Conservation (phyloP, 2,329 filamentous ascomycete genomes). For the Aureobasidium namibiae region DNA sequence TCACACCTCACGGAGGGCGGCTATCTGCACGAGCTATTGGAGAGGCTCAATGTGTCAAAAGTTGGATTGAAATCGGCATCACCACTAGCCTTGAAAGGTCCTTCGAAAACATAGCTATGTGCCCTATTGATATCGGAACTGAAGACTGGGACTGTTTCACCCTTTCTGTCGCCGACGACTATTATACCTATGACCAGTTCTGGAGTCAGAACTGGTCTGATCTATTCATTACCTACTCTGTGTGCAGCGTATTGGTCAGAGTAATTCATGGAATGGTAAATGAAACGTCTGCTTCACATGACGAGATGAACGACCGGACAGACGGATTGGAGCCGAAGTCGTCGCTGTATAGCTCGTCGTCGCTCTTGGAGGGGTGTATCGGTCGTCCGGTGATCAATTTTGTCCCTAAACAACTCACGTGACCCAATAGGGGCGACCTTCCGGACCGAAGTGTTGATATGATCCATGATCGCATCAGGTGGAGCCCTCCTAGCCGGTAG, state of each 20-base stretch:
- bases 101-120: background rate
- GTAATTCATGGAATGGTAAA: conserved; percentile 54
- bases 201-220: background rate
- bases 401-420: no score
- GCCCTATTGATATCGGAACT: background rate
- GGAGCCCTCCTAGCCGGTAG: no score
- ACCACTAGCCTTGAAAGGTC: background rate
- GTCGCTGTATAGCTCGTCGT: conserved; percentile 49
- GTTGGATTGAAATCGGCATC: background rate
- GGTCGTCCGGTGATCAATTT: background rate
- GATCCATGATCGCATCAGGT: no score
- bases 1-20: background rate
- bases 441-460: no score
- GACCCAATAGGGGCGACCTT: no score
- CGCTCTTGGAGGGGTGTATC: conserved; percentile 16
- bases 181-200: background rate
- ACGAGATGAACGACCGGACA: conserved; percentile 65
- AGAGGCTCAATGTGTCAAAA: background rate
- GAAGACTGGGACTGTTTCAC: background rate
- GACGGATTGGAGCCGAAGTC: conserved; percentile 64
- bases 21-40: background rate
- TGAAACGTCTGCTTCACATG: conserved; percentile 65
- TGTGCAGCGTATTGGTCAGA: conserved; percentile 41
- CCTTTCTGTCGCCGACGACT: background rate
- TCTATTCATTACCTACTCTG: background rate